Percentiles rank a stretch among this genome's conserved stretches.
Evolutionary conservation across 2,329 filamentous ascomycete species (phyloP).

Genomic region (Pseudovirgaria hyperparasitica): DNA sequence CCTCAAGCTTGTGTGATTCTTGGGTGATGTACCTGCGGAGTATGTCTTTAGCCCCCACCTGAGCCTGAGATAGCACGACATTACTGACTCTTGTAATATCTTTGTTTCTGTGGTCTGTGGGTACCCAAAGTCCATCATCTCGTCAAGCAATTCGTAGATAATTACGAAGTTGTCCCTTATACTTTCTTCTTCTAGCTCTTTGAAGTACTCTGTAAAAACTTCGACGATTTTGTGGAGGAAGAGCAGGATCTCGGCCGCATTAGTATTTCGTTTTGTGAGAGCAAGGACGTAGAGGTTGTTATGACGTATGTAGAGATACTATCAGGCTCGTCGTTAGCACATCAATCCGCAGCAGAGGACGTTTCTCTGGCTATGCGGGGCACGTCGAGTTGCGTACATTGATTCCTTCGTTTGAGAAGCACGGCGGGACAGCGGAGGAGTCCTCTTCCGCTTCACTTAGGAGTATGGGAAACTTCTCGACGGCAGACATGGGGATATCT

Average conservation of each 20-base stretch:
- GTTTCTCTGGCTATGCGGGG: slow-evolving; percentile 1
- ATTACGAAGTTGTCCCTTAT: slow-evolving; percentile 99
- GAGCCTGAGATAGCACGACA: not conserved
- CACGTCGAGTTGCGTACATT: slow-evolving; percentile 50
- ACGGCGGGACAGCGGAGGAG: slow-evolving; percentile 90
- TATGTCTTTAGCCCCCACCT: not conserved
- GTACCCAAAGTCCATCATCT: slow-evolving; percentile 99
- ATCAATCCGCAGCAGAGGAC: not conserved
- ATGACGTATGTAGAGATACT: slow-evolving; percentile 99
- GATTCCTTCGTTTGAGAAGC: slow-evolving; percentile 97
- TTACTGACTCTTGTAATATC: slow-evolving; percentile 73
- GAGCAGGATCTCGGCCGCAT: slow-evolving; percentile 94
- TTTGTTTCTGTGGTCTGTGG: slow-evolving; percentile 97
- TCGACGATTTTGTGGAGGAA: slow-evolving; percentile 98
- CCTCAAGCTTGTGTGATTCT: slow-evolving; percentile 95
- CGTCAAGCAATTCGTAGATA: slow-evolving; percentile 95
- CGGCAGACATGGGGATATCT: slow-evolving; percentile 97
- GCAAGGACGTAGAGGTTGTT: slow-evolving; percentile 98
- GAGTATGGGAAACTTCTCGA: slow-evolving; percentile 93
- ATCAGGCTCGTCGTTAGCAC: slow-evolving; percentile 3
- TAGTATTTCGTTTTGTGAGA: slow-evolving; percentile 95
- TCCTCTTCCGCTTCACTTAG: slow-evolving; percentile 98
- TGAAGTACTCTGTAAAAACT: slow-evolving; percentile 99
- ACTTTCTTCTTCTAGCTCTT: slow-evolving; percentile 94
- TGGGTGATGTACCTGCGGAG: slow-evolving; percentile 73